These are phyloP conservation scores for Yamadazyma kitorensis DNA, from an alignment of 805 yeast species.

Conservation along the genomic window DNA sequence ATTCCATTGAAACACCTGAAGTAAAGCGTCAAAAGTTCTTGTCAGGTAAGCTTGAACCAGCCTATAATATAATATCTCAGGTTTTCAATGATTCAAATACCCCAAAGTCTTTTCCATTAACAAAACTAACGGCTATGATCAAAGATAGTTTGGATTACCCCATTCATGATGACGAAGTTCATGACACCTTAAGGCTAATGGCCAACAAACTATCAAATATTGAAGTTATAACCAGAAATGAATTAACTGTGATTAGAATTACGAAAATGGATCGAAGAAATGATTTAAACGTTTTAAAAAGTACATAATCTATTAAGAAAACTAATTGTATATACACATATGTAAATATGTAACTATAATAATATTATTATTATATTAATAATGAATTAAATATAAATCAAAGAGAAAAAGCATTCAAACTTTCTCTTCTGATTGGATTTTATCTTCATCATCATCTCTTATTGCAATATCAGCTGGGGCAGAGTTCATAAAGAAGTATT, in stretches of 20 bases:
- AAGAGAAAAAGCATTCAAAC: neutral
- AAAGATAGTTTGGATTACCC: slow-evolving; percentile 33
- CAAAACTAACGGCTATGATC: slow-evolving; percentile 25
- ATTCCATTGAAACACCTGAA: slow-evolving; percentile 17
- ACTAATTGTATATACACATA: neutral
- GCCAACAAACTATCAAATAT: slow-evolving; percentile 18
- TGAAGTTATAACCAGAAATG: slow-evolving; percentile 20
- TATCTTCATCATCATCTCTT: slow-evolving; percentile 24
- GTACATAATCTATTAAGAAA: slow-evolving; percentile 1
- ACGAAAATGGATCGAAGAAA: slow-evolving; percentile 22
- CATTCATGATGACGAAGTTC: slow-evolving; percentile 26
- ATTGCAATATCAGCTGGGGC: slow-evolving; percentile 88
- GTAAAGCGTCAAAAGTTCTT: slow-evolving; percentile 21
- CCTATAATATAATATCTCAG: slow-evolving; percentile 37
- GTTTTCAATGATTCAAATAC: slow-evolving; percentile 8
- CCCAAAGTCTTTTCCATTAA: slow-evolving; percentile 20
- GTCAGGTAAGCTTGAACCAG: slow-evolving; percentile 23
- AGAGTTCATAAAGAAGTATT: slow-evolving; percentile 83
- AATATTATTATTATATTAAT: neutral
- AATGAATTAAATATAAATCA: neutral
- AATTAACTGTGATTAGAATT: slow-evolving; percentile 25
- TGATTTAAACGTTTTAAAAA: slow-evolving; percentile 22
- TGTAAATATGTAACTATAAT: no score
- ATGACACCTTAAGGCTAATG: slow-evolving; percentile 24
- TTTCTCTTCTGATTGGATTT: neutral